Percentiles rank a stretch among this genome's conserved stretches.
These are phyloP conservation scores for Candida pseudocylindracea DNA, from an alignment of 1,139 yeast genomes.

Conservation along the genomic window DNA sequence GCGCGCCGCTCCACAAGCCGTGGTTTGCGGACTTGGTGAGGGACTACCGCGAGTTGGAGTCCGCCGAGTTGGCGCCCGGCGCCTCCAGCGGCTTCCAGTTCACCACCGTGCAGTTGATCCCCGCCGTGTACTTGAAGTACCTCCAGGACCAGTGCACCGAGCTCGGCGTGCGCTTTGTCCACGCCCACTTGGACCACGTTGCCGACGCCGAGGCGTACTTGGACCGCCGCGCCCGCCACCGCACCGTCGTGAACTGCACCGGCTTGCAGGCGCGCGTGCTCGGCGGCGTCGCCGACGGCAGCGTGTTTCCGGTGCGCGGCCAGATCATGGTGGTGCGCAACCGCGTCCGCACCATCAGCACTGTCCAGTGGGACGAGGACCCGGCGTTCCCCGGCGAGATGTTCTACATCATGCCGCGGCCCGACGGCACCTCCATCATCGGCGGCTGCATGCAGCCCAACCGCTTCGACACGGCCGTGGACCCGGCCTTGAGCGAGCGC, in stretches of 20 bases:
- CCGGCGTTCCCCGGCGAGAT: constrained; percentile 12
- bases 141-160: constrained; percentile 15
- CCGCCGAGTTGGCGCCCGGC: constrained; percentile 18
- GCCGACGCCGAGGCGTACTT: neutral
- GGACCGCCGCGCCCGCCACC: constrained; percentile 2
- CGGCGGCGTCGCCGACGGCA: constrained; percentile 5
- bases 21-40: constrained; percentile 24
- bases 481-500: constrained; percentile 14
- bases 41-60: constrained; percentile 8
- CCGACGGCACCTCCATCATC: constrained; percentile 29
- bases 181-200: constrained; percentile 6
- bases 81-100: constrained; percentile 24
- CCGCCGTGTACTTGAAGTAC: constrained; percentile 24
- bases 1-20: constrained; percentile 9
- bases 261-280: constrained; percentile 17
- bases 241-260: constrained; percentile 20
- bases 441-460: constrained; percentile 22
- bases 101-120: constrained; percentile 25
- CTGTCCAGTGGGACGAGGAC: constrained; percentile 8
- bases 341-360: constrained; percentile 2
- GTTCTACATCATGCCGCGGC: constrained; percentile 26
- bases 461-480: constrained; percentile 9
- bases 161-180: constrained; percentile 13
- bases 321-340: constrained; percentile 13
- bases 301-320: constrained; percentile 14